Percentiles rank a stretch among this genome's conserved stretches.
Conservation (phyloP, 331 rosid genomes). For the Telfairia occidentalis region DNA sequence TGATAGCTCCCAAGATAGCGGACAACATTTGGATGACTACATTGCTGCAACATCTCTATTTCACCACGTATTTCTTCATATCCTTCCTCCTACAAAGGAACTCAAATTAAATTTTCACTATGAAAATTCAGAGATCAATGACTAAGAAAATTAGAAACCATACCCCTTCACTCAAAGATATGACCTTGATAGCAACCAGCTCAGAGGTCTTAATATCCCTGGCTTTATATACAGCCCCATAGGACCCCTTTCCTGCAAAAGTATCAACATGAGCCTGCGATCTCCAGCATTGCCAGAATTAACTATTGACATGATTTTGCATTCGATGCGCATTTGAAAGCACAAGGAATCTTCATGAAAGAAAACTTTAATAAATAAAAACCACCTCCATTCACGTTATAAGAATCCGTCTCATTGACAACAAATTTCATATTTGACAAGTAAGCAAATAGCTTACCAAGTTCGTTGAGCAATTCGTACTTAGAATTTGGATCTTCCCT, state of each 20-base stretch:
- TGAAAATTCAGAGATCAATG: slow-evolving; percentile 12
- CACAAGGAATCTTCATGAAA: not conserved
- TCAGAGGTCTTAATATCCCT: slow-evolving; percentile 84
- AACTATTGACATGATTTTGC: not conserved
- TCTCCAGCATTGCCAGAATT: not conserved
- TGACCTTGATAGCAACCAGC: slow-evolving; percentile 89
- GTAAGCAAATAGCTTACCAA: slow-evolving; percentile 37
- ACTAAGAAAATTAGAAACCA: slow-evolving; percentile 15
- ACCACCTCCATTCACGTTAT: not conserved
- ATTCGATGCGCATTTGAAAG: not conserved
- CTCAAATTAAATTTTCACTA: slow-evolving; percentile 7
- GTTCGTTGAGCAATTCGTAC: slow-evolving; percentile 91
- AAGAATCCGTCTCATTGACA: not conserved
- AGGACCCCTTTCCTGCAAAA: slow-evolving; percentile 84
- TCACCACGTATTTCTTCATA: slow-evolving; percentile 96
- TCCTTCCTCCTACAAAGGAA: slow-evolving; percentile 74
- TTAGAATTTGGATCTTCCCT: slow-evolving; percentile 81
- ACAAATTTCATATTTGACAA: not conserved
- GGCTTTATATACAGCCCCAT: slow-evolving; percentile 94
- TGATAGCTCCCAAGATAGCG: slow-evolving; percentile 98
- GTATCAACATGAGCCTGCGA: not conserved
- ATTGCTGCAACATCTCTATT: slow-evolving; percentile 95
- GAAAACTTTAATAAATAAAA: not conserved
- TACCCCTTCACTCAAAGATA: slow-evolving; percentile 85
- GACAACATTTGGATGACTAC: slow-evolving; percentile 94